These are phyloP conservation scores for Rhynchosporium secalis DNA, from an alignment of 2,329 filamentous ascomycete genomes.

Conservation along the genomic window DNA sequence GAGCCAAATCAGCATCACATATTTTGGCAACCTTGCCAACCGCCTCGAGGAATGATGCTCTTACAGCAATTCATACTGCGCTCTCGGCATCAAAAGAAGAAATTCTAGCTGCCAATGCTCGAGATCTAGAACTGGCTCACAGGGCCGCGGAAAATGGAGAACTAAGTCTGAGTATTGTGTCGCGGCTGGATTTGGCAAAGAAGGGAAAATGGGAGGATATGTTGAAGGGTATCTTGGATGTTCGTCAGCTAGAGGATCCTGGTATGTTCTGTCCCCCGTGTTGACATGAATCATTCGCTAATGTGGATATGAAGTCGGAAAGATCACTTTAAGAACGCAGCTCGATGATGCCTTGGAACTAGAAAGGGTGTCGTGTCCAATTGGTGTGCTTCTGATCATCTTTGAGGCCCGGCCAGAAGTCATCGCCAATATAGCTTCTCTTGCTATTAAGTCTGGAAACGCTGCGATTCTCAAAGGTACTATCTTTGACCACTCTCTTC, in stretches of 20 bases:
- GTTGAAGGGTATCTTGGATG: conserved; percentile 91
- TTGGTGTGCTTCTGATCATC: conserved; percentile 96
- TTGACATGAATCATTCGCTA: conserved; percentile 20
- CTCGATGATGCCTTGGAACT: conserved; percentile 84
- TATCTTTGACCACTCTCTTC: neutral
- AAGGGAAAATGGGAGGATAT: conserved; percentile 97
- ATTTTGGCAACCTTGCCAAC: conserved; percentile 77
- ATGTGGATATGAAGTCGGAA: conserved; percentile 62
- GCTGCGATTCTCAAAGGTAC: conserved; percentile 89
- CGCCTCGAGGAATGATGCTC: conserved; percentile 76
- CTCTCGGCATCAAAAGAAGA: conserved; percentile 67
- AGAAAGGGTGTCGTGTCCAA: conserved; percentile 88
- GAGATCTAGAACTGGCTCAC: conserved; percentile 74
- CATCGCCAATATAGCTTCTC: conserved; percentile 94
- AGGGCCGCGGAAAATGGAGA: conserved; percentile 72
- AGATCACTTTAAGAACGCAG: conserved; percentile 77
- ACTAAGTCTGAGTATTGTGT: conserved; percentile 79
- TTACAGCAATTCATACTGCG: conserved; percentile 80
- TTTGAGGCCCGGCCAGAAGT: conserved; percentile 98
- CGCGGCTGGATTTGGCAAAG: conserved; percentile 81
- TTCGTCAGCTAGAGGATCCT: conserved; percentile 80
- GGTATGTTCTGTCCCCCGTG: conserved; percentile 49
- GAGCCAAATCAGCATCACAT: conserved; percentile 80
- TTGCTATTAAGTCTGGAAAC: conserved; percentile 97
- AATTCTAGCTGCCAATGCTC: conserved; percentile 84